Evolutionary conservation across 768 basidiomycete species (phyloP).

Genomic region (Psilocybe tampanensis): DNA sequence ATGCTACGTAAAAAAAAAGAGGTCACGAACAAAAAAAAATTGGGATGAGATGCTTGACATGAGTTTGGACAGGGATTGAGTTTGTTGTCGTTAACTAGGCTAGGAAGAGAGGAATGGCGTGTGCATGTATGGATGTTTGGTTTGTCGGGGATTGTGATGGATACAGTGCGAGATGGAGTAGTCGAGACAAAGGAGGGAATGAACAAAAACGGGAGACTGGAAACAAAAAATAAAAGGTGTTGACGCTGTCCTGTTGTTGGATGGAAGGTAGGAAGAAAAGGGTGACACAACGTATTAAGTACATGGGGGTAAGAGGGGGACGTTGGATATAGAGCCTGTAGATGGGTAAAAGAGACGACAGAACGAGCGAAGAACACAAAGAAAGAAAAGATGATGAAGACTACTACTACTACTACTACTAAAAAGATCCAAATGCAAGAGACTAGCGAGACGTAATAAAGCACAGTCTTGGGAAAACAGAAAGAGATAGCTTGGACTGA

Average conservation of each 20-base stretch:
- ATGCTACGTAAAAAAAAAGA: constrained; percentile 43
- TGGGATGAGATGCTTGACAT: constrained; percentile 32
- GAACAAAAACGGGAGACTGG: constrained; percentile 5
- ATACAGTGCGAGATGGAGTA: constrained; percentile 16
- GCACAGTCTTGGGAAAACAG: constrained; percentile 16
- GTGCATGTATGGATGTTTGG: constrained; percentile 3
- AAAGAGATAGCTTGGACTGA: constrained; percentile 21
- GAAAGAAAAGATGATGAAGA: constrained; percentile 21
- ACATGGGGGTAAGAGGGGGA: neutral
- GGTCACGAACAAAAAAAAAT: constrained; percentile 28
- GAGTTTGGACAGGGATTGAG: constrained; percentile 4
- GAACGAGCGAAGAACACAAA: constrained; percentile 8
- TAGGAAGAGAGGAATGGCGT: neutral
- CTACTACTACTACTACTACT: constrained; percentile 32
- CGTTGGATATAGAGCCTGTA: constrained; percentile 2
- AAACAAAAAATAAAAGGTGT: neutral
- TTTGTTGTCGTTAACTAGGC: constrained; percentile 3
- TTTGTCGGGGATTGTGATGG: neutral
- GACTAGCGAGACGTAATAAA: constrained; percentile 36
- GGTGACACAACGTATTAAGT: neutral
- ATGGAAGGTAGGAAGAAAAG: neutral
- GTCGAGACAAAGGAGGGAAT: constrained; percentile 8
- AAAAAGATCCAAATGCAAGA: constrained; percentile 52
- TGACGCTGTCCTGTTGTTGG: neutral
- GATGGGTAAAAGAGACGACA: constrained; percentile 4